Percentiles rank a stretch among this genome's conserved stretches.
Evolutionary conservation across 164 flowering plant genomes (phyloP).

Genomic region (Kalanchoe fedtschenkoi): DNA sequence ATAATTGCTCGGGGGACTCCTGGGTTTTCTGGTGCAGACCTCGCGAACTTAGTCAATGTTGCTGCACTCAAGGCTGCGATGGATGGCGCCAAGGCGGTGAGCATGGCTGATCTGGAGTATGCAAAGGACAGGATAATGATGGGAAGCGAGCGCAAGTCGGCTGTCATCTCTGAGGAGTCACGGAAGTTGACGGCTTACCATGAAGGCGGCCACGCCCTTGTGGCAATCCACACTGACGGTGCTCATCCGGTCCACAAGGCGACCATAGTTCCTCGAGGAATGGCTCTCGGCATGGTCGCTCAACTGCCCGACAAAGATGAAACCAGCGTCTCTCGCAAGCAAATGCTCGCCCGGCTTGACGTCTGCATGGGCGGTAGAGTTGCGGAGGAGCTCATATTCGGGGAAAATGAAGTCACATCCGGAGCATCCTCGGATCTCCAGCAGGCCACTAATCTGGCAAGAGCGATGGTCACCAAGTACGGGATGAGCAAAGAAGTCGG

Average conservation of each 20-base stretch:
- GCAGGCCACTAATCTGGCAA: conserved; percentile 68
- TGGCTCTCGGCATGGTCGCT: conserved; percentile 85
- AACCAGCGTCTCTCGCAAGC: conserved; percentile 67
- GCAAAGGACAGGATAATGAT: conserved; percentile 85
- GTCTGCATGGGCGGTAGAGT: conserved; percentile 97
- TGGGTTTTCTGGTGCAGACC: conserved; percentile 85
- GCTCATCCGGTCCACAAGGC: conserved; percentile 94
- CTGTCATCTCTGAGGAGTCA: conserved; percentile 85
- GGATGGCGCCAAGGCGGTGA: conserved; percentile 86
- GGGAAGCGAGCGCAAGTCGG: conserved; percentile 96
- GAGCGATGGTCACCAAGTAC: conserved; percentile 81
- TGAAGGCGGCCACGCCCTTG: conserved; percentile 96
- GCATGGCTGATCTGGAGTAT: conserved; percentile 69
- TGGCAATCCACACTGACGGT: conserved; percentile 91
- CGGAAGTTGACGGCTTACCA: conserved; percentile 80
- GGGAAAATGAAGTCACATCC: conserved; percentile 77
- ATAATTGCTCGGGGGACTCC: conserved; percentile 97
- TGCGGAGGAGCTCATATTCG: conserved; percentile 93
- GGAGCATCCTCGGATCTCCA: conserved; percentile 76
- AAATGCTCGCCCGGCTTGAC: conserved; percentile 92
- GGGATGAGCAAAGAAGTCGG: conserved; percentile 94
- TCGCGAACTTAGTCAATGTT: conserved; percentile 81
- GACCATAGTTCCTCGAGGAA: conserved; percentile 85
- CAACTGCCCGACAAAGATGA: conserved; percentile 81
- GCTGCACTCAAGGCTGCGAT: conserved; percentile 94